A percentile compares a stretch with the other conserved stretches of the same genome.
Evolutionary conservation across 2,329 filamentous ascomycete species (phyloP).

Genomic region (Colletotrichum viniferum): DNA sequence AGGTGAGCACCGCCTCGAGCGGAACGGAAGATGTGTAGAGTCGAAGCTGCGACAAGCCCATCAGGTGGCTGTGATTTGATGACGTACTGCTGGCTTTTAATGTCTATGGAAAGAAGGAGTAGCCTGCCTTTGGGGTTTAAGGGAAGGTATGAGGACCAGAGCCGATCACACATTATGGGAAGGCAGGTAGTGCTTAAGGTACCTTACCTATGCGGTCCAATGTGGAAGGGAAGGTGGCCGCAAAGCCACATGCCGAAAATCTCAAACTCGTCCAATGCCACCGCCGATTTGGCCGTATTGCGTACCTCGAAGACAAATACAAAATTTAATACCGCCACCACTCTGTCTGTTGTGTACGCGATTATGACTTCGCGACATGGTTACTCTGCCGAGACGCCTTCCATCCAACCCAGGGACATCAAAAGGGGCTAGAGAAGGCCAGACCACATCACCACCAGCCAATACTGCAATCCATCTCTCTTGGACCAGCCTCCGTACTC

Average conservation of each 20-base stretch:
- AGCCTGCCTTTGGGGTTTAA: not conserved
- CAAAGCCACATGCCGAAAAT: not conserved
- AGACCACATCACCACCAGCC: too few species aligned
- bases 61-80: not conserved
- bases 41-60: not conserved
- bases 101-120: not conserved
- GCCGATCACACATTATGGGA: not conserved
- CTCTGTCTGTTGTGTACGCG: too few species aligned
- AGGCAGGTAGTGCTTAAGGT: not conserved
- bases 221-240: not conserved
- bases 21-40: not conserved
- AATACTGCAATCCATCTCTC: too few species aligned
- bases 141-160: not conserved
- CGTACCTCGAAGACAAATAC: too few species aligned
- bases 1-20: not conserved
- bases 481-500: too few species aligned
- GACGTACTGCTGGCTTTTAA: not conserved
- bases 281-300: too few species aligned
- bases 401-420: too few species aligned
- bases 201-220: not conserved
- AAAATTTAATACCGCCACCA: too few species aligned
- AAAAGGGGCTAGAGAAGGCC: too few species aligned
- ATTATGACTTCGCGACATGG: too few species aligned
- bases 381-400: too few species aligned
- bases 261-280: too few species aligned